Conservation (phyloP, 768 basidiomycete genomes). For the Leucogyrophana mollusca region DNA sequence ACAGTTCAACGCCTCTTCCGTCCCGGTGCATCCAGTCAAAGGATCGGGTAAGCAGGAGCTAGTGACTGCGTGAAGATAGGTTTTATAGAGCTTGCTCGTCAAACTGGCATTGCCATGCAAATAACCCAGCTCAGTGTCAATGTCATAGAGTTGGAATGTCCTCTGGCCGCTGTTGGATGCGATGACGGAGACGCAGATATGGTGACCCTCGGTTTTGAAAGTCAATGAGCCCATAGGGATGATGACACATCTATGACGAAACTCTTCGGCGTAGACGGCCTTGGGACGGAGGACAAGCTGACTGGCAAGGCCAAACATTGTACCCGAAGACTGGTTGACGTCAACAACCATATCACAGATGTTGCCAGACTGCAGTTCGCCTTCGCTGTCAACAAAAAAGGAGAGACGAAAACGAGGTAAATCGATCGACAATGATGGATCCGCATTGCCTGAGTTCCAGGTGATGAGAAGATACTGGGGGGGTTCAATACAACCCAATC, state of each 20-base stretch:
- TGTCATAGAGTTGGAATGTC: constrained; percentile 19
- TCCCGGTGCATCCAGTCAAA: constrained; percentile 39
- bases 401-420: constrained; percentile 35
- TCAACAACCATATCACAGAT: constrained; percentile 38
- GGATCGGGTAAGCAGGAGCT: constrained; percentile 38
- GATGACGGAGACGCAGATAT: not conserved
- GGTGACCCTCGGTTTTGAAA: not conserved
- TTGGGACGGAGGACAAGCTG: constrained; percentile 35
- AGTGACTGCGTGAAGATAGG: constrained; percentile 42
- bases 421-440: constrained; percentile 18
- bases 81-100: constrained; percentile 26
- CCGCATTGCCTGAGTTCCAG: not conserved
- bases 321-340: constrained; percentile 33
- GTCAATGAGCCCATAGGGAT: constrained; percentile 7
- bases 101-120: constrained; percentile 20
- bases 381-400: constrained; percentile 31
- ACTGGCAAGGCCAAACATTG: constrained; percentile 38
- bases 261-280: not conserved
- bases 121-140: constrained; percentile 25
- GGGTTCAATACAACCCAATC: constrained; percentile 13
- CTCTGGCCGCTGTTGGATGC: not conserved
- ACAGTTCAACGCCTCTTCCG: constrained; percentile 37
- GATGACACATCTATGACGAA: constrained; percentile 7
- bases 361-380: constrained; percentile 35
- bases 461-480: constrained; percentile 15